Evolutionary conservation across 1,284 basidiomycete genomes (phyloP).

Genomic region (Irpex lacteus): DNA sequence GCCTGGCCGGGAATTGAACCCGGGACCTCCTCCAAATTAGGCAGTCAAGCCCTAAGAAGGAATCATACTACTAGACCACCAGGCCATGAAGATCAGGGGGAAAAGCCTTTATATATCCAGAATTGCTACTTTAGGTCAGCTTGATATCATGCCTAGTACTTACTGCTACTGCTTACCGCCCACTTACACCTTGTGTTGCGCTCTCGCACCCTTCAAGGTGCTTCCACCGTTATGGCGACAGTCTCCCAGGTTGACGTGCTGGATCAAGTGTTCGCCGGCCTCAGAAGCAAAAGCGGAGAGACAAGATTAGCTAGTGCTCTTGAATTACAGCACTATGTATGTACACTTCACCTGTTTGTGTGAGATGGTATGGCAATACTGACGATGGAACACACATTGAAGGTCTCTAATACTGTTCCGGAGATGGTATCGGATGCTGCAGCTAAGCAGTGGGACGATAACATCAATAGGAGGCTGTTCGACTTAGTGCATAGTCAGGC

Average conservation of each 20-base stretch:
- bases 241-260: slow-evolving; percentile 59
- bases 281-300: slow-evolving; percentile 62
- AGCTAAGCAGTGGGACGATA: slow-evolving; percentile 79
- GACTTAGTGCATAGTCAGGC: slow-evolving; percentile 82
- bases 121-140: neutral
- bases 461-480: slow-evolving; percentile 76
- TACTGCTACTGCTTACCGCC: neutral
- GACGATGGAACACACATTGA: slow-evolving; percentile 6
- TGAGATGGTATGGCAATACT: slow-evolving; percentile 10
- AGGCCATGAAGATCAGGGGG: neutral
- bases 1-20: slow-evolving; percentile 86
- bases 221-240: slow-evolving; percentile 45
- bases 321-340: slow-evolving; percentile 70
- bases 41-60: slow-evolving; percentile 4
- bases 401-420: slow-evolving; percentile 70
- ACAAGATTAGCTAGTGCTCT: slow-evolving; percentile 60
- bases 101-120: neutral
- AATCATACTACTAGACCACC: slow-evolving; percentile 11
- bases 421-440: slow-evolving; percentile 78
- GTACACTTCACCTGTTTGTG: slow-evolving; percentile 21
- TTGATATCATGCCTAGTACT: no score
- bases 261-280: slow-evolving; percentile 60
- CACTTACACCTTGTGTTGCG: neutral
- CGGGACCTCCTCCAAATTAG: slow-evolving; percentile 48
- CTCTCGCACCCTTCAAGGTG: neutral